Evolutionary conservation across 2,329 filamentous ascomycete species (phyloP).

Genomic region (Myriosclerotinia duriaeana): DNA sequence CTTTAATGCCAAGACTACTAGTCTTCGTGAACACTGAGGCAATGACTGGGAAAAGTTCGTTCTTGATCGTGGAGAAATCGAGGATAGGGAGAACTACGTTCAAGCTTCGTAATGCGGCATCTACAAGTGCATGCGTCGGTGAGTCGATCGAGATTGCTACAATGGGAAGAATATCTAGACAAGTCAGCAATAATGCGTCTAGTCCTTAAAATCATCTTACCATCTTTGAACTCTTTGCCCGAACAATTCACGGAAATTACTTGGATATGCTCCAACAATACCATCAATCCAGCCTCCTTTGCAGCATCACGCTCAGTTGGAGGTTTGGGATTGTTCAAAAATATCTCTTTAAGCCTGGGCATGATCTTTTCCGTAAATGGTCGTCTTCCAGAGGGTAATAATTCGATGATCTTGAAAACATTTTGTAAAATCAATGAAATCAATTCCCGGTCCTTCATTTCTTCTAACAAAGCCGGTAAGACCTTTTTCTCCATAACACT

Average conservation of each 20-base stretch:
- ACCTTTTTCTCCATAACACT: constrained; percentile 95
- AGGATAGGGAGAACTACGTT: constrained; percentile 80
- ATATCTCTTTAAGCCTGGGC: constrained; percentile 81
- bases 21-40: constrained; percentile 89
- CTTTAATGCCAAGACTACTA: constrained; percentile 90
- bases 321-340: constrained; percentile 58
- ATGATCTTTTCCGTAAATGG: constrained; percentile 83
- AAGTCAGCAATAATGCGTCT: constrained; percentile 33
- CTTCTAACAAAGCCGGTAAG: constrained; percentile 82
- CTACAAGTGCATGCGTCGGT: constrained; percentile 82
- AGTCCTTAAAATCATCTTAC: constrained; percentile 48
- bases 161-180: constrained; percentile 79
- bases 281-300: constrained; percentile 87
- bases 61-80: constrained; percentile 96
- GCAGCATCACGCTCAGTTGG: constrained; percentile 73
- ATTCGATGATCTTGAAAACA: constrained; percentile 82
- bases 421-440: constrained; percentile 85
- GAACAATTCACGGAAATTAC: constrained; percentile 77
- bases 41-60: constrained; percentile 91
- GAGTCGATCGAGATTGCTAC: constrained; percentile 83
- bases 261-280: constrained; percentile 80
- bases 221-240: constrained; percentile 92
- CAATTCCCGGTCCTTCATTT: constrained; percentile 88
- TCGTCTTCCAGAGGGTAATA: constrained; percentile 73
- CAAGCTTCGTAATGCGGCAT: constrained; percentile 77